Conservation (phyloP, 1,284 basidiomycete species). For the Sanghuangporus sanghuang region DNA sequence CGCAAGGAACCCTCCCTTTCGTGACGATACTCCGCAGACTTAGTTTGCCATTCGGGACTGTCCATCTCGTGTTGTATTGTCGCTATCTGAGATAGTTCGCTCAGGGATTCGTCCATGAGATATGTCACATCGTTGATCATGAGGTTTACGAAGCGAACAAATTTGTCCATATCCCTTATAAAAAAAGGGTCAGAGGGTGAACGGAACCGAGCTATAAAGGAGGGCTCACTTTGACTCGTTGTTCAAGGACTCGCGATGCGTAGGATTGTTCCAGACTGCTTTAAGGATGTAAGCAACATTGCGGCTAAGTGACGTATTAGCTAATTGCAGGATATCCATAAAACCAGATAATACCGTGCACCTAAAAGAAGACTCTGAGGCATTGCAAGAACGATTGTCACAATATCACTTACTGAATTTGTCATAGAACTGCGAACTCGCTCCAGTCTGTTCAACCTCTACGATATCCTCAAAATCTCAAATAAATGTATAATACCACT, state of each 20-base stretch:
- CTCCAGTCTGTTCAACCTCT: constrained; percentile 98
- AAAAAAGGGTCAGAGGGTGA: constrained; percentile 1
- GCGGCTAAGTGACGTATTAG: constrained; percentile 44
- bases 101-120: constrained; percentile 94
- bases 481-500: constrained; percentile 2
- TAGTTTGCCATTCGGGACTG: constrained; percentile 64
- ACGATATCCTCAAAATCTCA: constrained; percentile 11
- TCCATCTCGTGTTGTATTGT: constrained; percentile 84
- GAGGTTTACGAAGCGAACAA: constrained; percentile 93
- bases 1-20: constrained; percentile 82
- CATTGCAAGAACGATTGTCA: constrained; percentile 17
- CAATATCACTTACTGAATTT: constrained; percentile 76
- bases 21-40: constrained; percentile 68
- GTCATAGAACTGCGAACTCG: constrained; percentile 97
- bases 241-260: constrained; percentile 80
- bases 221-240: constrained; percentile 64
- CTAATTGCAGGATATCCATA: constrained; percentile 9
- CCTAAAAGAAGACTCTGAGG: constrained; percentile 33
- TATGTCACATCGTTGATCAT: constrained; percentile 99
- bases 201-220: not conserved
- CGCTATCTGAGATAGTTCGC: constrained; percentile 85
- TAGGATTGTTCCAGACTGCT: constrained; percentile 84
- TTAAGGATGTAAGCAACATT: constrained; percentile 85
- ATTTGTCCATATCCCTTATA: constrained; percentile 78
- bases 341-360: constrained; percentile 38